These are phyloP conservation scores for Hypoxylon rubiginosum DNA, from an alignment of 2,329 filamentous ascomycete genomes.

Conservation along the genomic window DNA sequence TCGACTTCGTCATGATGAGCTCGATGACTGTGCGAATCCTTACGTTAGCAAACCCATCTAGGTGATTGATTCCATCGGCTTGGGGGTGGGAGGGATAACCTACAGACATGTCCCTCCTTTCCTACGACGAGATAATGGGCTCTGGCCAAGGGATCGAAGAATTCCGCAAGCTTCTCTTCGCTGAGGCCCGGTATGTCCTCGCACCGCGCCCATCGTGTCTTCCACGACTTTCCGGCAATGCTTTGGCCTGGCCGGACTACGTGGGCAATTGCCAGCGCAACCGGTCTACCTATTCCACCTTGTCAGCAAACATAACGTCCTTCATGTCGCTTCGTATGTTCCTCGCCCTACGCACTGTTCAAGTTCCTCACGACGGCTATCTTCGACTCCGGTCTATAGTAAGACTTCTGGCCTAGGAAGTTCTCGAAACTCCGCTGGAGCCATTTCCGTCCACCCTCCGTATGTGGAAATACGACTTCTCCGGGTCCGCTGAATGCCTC, in stretches of 20 bases:
- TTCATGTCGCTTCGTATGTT: not conserved
- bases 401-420: constrained; percentile 43
- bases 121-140: constrained; percentile 45
- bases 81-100: not conserved
- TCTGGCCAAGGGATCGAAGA: constrained; percentile 46
- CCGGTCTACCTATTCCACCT: constrained; percentile 33
- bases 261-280: constrained; percentile 43
- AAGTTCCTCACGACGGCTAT: constrained; percentile 43
- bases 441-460: constrained; percentile 43
- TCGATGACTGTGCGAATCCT: constrained; percentile 43
- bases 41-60: not conserved
- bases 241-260: constrained; percentile 44
- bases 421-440: constrained; percentile 47
- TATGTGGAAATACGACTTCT: constrained; percentile 44
- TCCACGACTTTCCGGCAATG: constrained; percentile 44
- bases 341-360: constrained; percentile 33
- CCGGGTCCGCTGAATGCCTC: constrained; percentile 45
- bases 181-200: constrained; percentile 41
- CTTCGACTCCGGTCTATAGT: constrained; percentile 42
- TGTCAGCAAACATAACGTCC: too few species aligned
- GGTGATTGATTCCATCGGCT: not conserved
- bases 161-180: constrained; percentile 41
- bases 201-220: constrained; percentile 43
- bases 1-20: constrained; percentile 44
- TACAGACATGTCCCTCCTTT: constrained; percentile 47